Evolutionary conservation across 116 monocot species (phyloP), one percentile per base, ranked within the genome.

Genomic region (Papilionanthe hybrid): DNA sequence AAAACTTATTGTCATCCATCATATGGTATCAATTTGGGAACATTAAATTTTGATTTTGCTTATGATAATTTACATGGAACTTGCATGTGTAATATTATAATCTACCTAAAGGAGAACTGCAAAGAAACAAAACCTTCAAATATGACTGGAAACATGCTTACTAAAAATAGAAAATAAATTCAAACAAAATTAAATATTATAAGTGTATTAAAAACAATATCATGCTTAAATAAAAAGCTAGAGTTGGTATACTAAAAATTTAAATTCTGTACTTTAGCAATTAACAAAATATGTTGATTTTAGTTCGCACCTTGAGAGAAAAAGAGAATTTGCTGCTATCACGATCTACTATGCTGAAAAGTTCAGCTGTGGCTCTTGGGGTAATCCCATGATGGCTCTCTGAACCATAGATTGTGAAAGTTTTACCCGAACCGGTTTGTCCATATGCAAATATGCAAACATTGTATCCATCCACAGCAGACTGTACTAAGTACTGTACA

Each of bases 361-460:
- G 92, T 66, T 99, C 99, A 72, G 87, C 50, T 60, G 86, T 89
- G 47, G 95, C 99, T 84, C 90, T 89, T 79, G 93, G 90, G 42
- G 99, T 95, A 55, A 99, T 90, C 30, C 99, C 99, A 45, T 90
- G 99, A 80, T 86, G 89, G 77, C 60, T 85, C 55, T 99, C 92
- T 9, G 91, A 90, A 66, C 95, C 99, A 79, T 93, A 95, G 77
- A 99, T 99, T 41, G 95, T 99, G 32, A 93, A 99, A 78, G 99
- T 99, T 78, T 99, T 99, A 18, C 99, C 95, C 47, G 99, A 95
- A 81, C 99, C 95, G 66, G 99, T 99, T 92, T 95, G 99, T 5
- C 99, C 99, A 86, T 99, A 99, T 19, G 99, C 99, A 89, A 99
- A 99, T 76, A 99, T 93, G 72, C 95, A 99, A 9, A 95, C 99